phyloP scores from a whole-genome alignment of 2,329 filamentous ascomycete species.

The Talaromyces funiculosus region DNA sequence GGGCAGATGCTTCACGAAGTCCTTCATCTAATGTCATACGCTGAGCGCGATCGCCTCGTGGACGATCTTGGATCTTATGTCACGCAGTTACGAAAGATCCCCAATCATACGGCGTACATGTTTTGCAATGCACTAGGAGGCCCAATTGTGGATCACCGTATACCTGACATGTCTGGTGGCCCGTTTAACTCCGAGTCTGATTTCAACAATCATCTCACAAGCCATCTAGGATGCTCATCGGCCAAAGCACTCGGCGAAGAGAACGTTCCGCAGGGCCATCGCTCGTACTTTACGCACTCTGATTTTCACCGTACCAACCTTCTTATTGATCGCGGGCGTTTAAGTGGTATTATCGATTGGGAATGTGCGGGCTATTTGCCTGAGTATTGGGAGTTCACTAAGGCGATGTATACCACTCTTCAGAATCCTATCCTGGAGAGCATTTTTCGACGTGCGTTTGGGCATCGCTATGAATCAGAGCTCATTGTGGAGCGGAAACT shows the following conservation, averaged over 20 bases:
- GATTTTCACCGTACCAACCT: conserved; percentile 21
- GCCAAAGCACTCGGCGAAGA: conserved; percentile 1
- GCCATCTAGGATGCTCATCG: conserved; percentile 2
- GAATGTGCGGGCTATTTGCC: conserved; percentile 23
- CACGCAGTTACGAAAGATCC: conserved; percentile 6
- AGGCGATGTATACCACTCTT: conserved; percentile 22
- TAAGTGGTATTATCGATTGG: conserved; percentile 26
- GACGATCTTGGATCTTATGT: conserved; percentile 6
- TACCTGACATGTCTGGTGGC: not conserved
- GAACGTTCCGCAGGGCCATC: not conserved
- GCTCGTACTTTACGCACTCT: conserved; percentile 20
- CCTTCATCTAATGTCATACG: conserved; percentile 17
- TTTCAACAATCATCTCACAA: conserved; percentile 7
- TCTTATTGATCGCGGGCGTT: conserved; percentile 16
- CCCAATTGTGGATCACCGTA: conserved; percentile 7
- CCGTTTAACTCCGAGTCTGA: conserved; percentile 13
- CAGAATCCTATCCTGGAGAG: too few relatives aligned
- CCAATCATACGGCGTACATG: not conserved
- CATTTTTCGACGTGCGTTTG: too few relatives aligned
- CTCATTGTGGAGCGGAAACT: too few relatives aligned
- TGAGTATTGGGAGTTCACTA: conserved; percentile 26
- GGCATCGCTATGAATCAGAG: too few relatives aligned
- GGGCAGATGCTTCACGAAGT: not conserved
- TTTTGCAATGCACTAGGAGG: conserved; percentile 8
- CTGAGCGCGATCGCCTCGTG: conserved; percentile 5